Base-by-base conservation (phyloP, 768 basidiomycete genomes). In the Auricularia sp. region DNA sequence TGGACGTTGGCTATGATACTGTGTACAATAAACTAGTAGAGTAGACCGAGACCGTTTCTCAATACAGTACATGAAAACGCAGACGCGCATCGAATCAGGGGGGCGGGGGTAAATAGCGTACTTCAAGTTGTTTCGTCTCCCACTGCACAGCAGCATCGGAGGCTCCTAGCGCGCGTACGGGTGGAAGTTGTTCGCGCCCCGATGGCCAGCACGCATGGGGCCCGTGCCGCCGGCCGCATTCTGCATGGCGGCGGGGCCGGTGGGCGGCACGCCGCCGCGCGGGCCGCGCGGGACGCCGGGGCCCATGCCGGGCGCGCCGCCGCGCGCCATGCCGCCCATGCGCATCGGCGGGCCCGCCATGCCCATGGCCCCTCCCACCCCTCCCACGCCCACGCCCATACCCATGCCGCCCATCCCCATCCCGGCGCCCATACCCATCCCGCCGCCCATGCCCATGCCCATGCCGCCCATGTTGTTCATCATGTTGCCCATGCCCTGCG, bases 181-280 rank as follows among this genome's bases (percentile, higher is more conserved):
- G 70, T 92, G 91, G 76, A 88, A 93, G 68, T 85, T 83, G 75
- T 92, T 89, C 70, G 89, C 86, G 39, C 91, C 89, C 42, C 90
- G 77, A 70, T 87, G 85, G 1, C 78, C 72, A 11, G 84, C 82
- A 64, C 90, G 80, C 74, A 90, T 88, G 3, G 89, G 90, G 0
- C 90, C 90, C n/a, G 73, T 71, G 5, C 80, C 82, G 14, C 79
- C 81, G 69, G 83, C 81, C 2, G 75, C 77, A 14, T 77, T 75
- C n/a, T 80, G 79, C 5, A 84, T 85, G 16, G 80, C 80, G 64
- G 79, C 79, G 3, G 79, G 85, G 63, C 83, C 86, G 71, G 83
- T 76, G 61, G 87, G 87, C 24, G 2, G 86, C 87, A 21, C 87
- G 79, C 3, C 88, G 88, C 65, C 64, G 64, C 68, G 67, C 21